Conservation (phyloP, 495 filamentous ascomycete genomes). For the Oleoguttula mirabilis region DNA sequence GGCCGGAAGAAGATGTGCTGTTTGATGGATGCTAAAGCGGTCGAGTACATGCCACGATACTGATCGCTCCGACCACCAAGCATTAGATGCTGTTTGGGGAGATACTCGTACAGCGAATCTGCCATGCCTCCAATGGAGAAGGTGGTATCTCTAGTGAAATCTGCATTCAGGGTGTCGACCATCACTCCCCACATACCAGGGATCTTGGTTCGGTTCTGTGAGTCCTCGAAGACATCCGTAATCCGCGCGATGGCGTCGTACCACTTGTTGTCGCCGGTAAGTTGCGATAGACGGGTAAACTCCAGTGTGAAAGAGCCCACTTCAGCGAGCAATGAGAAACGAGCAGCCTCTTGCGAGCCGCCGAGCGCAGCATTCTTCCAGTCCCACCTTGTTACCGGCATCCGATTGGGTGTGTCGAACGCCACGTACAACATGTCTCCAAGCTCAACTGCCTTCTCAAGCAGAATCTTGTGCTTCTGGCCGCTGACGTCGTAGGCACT, state of each 20-base stretch:
- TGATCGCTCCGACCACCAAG: constrained; percentile 28
- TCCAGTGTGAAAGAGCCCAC: constrained; percentile 30
- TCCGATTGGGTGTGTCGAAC: constrained; percentile 34
- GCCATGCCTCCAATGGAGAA: constrained; percentile 30
- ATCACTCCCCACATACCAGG: constrained; percentile 31
- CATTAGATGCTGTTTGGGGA: constrained; percentile 29
- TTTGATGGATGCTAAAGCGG: constrained; percentile 22
- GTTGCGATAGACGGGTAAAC: constrained; percentile 28
- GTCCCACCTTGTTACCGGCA: constrained; percentile 40
- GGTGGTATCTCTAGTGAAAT: constrained; percentile 32
- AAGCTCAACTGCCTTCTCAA: constrained; percentile 31
- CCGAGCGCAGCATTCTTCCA: constrained; percentile 32
- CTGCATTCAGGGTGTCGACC: constrained; percentile 29
- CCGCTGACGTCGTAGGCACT: constrained; percentile 40
- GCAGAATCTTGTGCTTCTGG: constrained; percentile 31
- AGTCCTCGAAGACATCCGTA: constrained; percentile 21
- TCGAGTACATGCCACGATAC: constrained; percentile 30
- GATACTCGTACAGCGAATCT: constrained; percentile 33
- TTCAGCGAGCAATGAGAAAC: constrained; percentile 31
- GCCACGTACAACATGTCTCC: constrained; percentile 35
- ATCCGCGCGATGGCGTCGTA: constrained; percentile 28
- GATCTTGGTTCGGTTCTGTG: constrained; percentile 27
- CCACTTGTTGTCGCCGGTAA: constrained; percentile 30
- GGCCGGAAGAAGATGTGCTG: constrained; percentile 40
- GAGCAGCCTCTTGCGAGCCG: constrained; percentile 34